Evolutionary conservation across 495 filamentous ascomycete genomes (phyloP).

Genomic region (Podospora comata): DNA sequence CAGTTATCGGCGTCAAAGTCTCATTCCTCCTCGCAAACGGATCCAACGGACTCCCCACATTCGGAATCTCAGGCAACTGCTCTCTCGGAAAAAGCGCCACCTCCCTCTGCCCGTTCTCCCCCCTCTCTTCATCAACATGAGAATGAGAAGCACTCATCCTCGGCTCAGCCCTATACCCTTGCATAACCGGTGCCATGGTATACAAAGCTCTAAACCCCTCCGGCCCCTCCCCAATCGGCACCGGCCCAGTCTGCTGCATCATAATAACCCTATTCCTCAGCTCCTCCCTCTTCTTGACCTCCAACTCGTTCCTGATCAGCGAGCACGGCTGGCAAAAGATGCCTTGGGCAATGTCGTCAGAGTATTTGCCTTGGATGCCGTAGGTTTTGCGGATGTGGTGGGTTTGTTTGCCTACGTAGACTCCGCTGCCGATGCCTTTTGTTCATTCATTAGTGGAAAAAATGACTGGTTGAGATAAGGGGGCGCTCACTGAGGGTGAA

Average conservation of each 20-base stretch:
- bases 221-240: constrained; percentile 24
- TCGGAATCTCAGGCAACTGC: constrained; percentile 17
- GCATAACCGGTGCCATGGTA: constrained; percentile 14
- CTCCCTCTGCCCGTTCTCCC: constrained; percentile 5
- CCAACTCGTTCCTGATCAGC: constrained; percentile 28
- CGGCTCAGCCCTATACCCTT: constrained; percentile 24
- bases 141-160: constrained; percentile 17
- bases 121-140: neutral
- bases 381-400: constrained; percentile 25
- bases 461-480: too few species aligned
- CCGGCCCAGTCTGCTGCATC: constrained; percentile 6
- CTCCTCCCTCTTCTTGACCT: constrained; percentile 25
- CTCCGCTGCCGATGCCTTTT: constrained; percentile 29
- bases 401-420: constrained; percentile 26
- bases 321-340: constrained; percentile 33
- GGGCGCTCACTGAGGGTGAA: neutral
- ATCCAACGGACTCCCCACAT: constrained; percentile 17
- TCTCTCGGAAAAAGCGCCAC: constrained; percentile 20
- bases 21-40: constrained; percentile 18
- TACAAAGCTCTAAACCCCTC: constrained; percentile 20
- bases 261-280: constrained; percentile 15
- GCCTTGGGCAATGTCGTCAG: constrained; percentile 25
- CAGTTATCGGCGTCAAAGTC: constrained; percentile 26
- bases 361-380: constrained; percentile 23
- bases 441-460: too few species aligned